Base-by-base conservation (phyloP, 225 moss, liverwort and hornwort genomes). In the Bryum argenteum region DNA sequence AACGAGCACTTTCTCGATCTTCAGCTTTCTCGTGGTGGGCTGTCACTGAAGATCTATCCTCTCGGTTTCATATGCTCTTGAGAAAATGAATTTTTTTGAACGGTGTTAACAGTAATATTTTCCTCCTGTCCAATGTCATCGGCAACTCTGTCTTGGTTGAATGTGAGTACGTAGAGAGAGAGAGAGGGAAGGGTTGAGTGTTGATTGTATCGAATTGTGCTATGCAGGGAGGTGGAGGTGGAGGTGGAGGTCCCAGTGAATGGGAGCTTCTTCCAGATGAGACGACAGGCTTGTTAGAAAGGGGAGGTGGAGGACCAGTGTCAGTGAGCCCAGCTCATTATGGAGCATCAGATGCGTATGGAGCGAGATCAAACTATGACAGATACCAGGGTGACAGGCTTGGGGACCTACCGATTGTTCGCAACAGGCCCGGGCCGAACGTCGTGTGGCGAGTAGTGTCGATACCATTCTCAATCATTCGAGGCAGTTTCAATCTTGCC, bases 391-490 rank as follows among this genome's bases (percentile, higher is more conserved):
- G 78, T 16, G 79, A 84, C 71, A 76, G 87, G 79, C 73, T 76
- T 56, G 84, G 79, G 69, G 82, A 59, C 84, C 78, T 88, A 58
- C 85, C 85, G 28, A 71, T 85, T 75, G 78, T 78, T 68, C 82
- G 85, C 71, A 85, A 85, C 75, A 72, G 77, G 67, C 82, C 82
- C 67, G 90, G 86, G 69, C 90, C 90, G 26, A 89, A 91, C 63
- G 75, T 94, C 69, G 97, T 89, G 44, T 98, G 97, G 97, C 83
- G 94, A 77, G 63, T 98, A 51, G 89, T 98, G 45, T 81, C 92
- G 22, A 72, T 98, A 77, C 94, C 97, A 39, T 92, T 92, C 75
- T 92, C 97, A 33, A 76, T 98, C 37, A 81, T 98, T 63, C 89
- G 94, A 60, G 97, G 94, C 43, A 88, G 97, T 77, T 98, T 88